phyloP scores from a whole-genome alignment of 768 basidiomycete genomes.

The Kwoniella sp. region DNA sequence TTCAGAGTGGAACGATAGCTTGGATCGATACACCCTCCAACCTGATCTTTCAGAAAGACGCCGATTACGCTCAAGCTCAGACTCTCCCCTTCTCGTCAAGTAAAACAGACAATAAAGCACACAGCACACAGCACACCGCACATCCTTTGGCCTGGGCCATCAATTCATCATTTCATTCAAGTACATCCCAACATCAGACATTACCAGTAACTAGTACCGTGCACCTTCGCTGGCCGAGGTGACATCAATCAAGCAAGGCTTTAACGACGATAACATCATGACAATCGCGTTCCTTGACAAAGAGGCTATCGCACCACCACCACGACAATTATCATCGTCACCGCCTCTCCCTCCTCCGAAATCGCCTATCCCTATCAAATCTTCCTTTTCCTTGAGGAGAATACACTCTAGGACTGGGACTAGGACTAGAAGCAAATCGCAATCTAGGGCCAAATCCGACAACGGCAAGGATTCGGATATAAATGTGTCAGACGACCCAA shows the following conservation, averaged over 20 bases:
- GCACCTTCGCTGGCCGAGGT: background rate
- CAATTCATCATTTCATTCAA: no score
- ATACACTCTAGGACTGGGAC: background rate
- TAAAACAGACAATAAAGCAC: no score
- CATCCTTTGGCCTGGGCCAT: no score
- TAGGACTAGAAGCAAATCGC: background rate
- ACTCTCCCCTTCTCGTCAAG: no score
- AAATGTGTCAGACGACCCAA: background rate
- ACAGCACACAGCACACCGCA: no score
- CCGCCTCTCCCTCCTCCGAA: background rate
- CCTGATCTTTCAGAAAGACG: no score
- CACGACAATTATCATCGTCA: background rate
- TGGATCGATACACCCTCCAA: no score
- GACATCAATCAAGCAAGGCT: background rate
- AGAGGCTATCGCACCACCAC: background rate
- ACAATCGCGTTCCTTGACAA: background rate
- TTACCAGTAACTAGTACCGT: no score
- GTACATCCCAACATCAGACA: no score
- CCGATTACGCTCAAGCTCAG: no score
- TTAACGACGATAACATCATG: background rate
- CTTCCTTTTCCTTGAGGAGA: background rate
- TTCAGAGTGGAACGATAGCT: no score
- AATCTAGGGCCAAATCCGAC: background rate
- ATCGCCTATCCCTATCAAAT: background rate
- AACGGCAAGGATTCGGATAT: background rate